Percentiles rank a stretch among this genome's conserved stretches.
Conservation (phyloP, 164 flowering plant genomes). For the Liriodendron chinense region DNA sequence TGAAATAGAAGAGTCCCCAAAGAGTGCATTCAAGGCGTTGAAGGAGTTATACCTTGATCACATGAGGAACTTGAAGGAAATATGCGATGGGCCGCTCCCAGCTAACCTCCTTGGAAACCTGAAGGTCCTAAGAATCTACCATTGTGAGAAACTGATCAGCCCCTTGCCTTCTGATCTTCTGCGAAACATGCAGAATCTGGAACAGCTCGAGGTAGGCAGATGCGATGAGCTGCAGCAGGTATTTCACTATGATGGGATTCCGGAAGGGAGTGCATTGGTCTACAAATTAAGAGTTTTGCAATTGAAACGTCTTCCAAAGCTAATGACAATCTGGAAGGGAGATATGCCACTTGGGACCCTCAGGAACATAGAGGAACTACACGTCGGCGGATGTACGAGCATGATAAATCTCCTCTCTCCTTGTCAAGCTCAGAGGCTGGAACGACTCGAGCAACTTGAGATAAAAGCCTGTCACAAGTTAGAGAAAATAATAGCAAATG, state of each 20-base stretch:
- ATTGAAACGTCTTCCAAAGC: not conserved
- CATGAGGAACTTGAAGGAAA: not conserved
- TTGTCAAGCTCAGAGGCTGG: not conserved
- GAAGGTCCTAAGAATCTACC: not conserved
- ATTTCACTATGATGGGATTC: not conserved
- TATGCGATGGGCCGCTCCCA: not conserved
- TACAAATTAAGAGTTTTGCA: not conserved
- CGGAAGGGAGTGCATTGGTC: not conserved
- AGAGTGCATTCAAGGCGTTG: not conserved
- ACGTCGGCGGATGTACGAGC: not conserved
- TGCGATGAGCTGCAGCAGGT: not conserved
- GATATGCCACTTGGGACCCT: constrained; percentile 4
- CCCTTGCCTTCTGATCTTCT: not conserved
- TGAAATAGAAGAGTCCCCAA: not conserved
- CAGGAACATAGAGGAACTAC: not conserved
- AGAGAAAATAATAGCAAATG: not conserved
- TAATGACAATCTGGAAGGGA: constrained; percentile 1
- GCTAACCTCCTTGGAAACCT: not conserved
- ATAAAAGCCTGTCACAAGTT: not conserved
- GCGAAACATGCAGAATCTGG: not conserved
- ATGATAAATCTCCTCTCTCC: not conserved
- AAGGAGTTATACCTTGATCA: not conserved
- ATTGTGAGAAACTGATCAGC: not conserved
- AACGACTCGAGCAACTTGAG: not conserved
- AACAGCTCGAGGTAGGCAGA: not conserved